Base-by-base conservation (phyloP, 306 rosid genomes). In the Vicia faba region DNA sequence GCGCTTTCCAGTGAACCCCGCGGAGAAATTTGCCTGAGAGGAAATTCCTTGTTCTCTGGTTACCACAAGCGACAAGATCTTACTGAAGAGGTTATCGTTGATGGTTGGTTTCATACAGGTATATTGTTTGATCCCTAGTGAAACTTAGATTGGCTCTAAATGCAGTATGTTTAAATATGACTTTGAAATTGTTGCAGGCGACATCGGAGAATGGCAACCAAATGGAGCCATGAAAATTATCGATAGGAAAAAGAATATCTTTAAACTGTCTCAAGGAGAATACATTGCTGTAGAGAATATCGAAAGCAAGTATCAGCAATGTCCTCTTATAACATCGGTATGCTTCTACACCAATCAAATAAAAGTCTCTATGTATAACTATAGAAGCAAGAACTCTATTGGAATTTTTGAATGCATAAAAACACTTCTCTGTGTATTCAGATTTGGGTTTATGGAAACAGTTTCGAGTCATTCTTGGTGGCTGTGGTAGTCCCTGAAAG, bases 91-190 rank as follows among this genome's bases (percentile, higher is more conserved):
- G 96, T 93, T 57, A 67, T 88, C 26, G 65, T 90, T 70, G 97
- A 93, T 60, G 96, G 95, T 5, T 90, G 99, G 99, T 90, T 93
- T 82, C 99, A 90, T 64, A 93, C 97, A 80, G 97, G 99, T 93
- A 49, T 51, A 31, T 20, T 51, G 14, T 20, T 20, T 20, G 7
- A 11, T 51, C 25, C 28, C 28, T 49, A 49, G 28, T 49, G 26
- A 16, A 7, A 48, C 54, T 25, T 8, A 13, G 13, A 49, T 62
- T 31, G 31, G 15, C 53, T 41, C 60, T 46, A 18, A 31, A 29
- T 31, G 58, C 58, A 38, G 50, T 48, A 68, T 43, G 61, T 54
- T 14, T 14, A 25, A 59, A 48, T 15, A 38, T 70, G 43, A 69
- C 38, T 73, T 66, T 44, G 63, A 39, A 48, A 71, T 18, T 19